Conservation (phyloP, 108 stramenopile species). For the Hondaea fermentalgiana region DNA sequence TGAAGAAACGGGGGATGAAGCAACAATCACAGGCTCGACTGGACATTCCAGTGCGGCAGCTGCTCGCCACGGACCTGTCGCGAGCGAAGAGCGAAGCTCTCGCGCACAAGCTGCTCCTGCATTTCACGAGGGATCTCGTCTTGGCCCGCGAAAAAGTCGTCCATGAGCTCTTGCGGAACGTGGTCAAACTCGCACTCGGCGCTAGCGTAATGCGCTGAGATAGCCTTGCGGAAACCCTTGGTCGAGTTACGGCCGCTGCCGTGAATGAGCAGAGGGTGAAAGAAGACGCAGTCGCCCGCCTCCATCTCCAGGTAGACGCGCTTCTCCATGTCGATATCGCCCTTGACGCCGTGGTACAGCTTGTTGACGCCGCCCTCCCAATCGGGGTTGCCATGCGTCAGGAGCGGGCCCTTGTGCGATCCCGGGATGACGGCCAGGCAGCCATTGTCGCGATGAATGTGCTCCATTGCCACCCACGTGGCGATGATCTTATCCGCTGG, state of each 20-base stretch:
- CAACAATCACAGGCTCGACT: background rate
- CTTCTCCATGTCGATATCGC: background rate
- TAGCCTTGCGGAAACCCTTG: background rate
- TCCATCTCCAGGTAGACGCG: slow-evolving; percentile 12
- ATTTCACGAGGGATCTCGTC: background rate
- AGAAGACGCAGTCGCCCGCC: slow-evolving; percentile 1
- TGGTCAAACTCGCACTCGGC: background rate
- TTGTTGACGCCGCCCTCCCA: slow-evolving; percentile 7
- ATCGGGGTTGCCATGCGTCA: background rate
- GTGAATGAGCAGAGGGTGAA: background rate
- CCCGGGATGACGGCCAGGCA: background rate
- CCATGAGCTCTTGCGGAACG: background rate
- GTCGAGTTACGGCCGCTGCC: background rate
- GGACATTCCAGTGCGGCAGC: background rate
- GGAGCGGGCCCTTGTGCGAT: background rate
- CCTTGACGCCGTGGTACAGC: slow-evolving; percentile 5
- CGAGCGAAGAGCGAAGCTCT: background rate
- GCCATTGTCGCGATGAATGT: background rate
- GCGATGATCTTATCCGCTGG: background rate
- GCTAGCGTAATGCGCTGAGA: background rate
- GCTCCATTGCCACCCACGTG: slow-evolving; percentile 16
- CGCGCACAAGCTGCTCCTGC: background rate
- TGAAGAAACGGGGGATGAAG: no score
- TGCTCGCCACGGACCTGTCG: background rate
- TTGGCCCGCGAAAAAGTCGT: background rate